Evolutionary conservation across 768 basidiomycete genomes (phyloP).

Genomic region (Cubamyces sp.): DNA sequence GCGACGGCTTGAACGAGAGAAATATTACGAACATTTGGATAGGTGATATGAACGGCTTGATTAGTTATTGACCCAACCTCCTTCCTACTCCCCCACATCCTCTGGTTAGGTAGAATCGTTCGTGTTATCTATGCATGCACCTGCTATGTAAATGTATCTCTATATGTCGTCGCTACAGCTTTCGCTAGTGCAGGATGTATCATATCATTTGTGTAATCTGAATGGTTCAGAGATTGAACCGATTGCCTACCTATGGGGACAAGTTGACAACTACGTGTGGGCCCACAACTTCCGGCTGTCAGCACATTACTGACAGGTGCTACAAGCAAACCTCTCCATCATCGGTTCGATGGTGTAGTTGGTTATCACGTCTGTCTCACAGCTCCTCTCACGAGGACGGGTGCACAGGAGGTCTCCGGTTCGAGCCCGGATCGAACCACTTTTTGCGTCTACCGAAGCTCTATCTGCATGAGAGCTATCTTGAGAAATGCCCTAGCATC

Average conservation of each 20-base stretch:
- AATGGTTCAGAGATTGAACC: background rate
- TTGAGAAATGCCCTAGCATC: too few relatives aligned
- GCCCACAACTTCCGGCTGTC: too few relatives aligned
- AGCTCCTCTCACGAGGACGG: background rate
- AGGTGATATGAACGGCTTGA: too few relatives aligned
- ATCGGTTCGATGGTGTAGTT: conserved; percentile 20
- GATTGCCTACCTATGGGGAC: too few relatives aligned
- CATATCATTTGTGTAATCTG: conserved; percentile 9
- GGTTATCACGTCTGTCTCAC: conserved; percentile 23
- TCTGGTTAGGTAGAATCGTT: conserved; percentile 11
- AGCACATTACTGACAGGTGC: too few relatives aligned
- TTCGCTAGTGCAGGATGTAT: conserved; percentile 21
- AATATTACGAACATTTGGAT: too few relatives aligned
- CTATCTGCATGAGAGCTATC: too few relatives aligned
- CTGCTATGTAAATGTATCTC: conserved; percentile 27
- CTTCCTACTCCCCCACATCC: background rate
- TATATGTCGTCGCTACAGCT: conserved; percentile 23
- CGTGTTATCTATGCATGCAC: conserved; percentile 18
- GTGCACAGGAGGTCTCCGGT: conserved; percentile 20
- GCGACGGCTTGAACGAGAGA: conserved; percentile 9
- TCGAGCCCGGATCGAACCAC: conserved; percentile 20
- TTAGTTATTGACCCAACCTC: too few relatives aligned
- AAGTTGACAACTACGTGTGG: too few relatives aligned
- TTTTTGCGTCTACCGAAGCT: background rate
- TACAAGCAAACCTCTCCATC: too few relatives aligned